A percentile compares a stretch with the other conserved stretches of the same genome.
Evolutionary conservation across 1,284 basidiomycete species (phyloP).

Genomic region (Phlebopus sp.): DNA sequence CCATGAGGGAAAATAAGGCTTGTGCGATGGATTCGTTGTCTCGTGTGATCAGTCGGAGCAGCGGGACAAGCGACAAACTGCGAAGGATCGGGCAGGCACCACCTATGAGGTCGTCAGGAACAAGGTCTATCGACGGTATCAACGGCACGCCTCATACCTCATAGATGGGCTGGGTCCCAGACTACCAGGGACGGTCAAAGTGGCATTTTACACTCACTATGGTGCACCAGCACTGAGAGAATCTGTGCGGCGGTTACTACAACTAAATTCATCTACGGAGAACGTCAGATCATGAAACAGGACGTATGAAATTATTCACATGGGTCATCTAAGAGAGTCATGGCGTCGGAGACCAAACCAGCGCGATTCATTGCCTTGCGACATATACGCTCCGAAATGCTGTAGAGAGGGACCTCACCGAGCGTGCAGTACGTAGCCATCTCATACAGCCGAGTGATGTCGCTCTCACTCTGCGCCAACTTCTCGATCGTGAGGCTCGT

Average conservation of each 20-base stretch:
- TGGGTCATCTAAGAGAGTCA: not conserved
- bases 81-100: not conserved
- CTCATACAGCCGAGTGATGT: not conserved
- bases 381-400: too few species aligned
- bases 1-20: not conserved
- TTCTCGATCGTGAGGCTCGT: not conserved
- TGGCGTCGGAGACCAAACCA: not conserved
- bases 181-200: too few species aligned
- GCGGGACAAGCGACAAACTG: not conserved
- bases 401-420: not conserved
- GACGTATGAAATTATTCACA: not conserved
- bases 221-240: not conserved
- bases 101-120: too few species aligned
- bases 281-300: not conserved
- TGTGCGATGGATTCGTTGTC: not conserved
- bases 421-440: constrained; percentile 2
- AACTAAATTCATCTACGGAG: not conserved
- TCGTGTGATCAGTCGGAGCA: not conserved
- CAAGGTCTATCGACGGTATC: too few species aligned
- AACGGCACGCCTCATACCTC: too few species aligned
- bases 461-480: not conserved
- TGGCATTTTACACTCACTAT: too few species aligned
- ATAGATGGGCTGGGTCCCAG: not conserved
- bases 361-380: not conserved
- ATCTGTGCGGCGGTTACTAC: not conserved